phyloP scores from a whole-genome alignment of 148 eudicot genomes.

The Rhododendron kiyosumense region DNA sequence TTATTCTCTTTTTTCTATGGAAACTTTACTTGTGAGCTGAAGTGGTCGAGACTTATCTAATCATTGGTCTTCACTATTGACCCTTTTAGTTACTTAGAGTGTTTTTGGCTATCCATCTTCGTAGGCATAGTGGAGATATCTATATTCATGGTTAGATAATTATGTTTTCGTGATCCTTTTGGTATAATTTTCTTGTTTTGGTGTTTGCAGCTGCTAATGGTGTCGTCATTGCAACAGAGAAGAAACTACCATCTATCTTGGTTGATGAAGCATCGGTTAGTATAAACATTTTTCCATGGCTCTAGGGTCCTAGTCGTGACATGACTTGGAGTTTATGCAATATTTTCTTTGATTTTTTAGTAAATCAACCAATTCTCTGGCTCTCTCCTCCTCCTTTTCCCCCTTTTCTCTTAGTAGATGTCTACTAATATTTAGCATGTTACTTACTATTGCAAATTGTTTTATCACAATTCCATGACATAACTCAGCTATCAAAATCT shows the following conservation, averaged over 20 bases:
- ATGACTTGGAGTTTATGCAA: background rate
- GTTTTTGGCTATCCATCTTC: background rate
- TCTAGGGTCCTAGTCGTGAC: background rate
- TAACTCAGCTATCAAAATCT: background rate
- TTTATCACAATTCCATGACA: background rate
- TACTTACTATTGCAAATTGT: background rate
- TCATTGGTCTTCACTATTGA: background rate
- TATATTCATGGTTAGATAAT: background rate
- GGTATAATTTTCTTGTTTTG: background rate
- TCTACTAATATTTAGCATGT: background rate
- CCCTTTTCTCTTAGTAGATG: background rate
- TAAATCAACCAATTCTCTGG: background rate
- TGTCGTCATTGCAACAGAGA: conserved; percentile 95
- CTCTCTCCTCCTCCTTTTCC: background rate
- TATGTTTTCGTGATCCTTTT: background rate
- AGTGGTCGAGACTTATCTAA: background rate
- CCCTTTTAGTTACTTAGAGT: background rate
- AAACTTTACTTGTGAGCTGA: background rate
- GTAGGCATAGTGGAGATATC: background rate
- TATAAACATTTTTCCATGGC: conserved; percentile 7
- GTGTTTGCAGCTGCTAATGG: conserved; percentile 90
- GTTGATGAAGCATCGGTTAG: conserved; percentile 94
- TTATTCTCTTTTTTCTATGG: background rate
- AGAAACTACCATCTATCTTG: conserved; percentile 85
- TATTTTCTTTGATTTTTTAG: background rate